phyloP scores from a whole-genome alignment of 2,329 filamentous ascomycete genomes.

The Aspergillus hortae region DNA sequence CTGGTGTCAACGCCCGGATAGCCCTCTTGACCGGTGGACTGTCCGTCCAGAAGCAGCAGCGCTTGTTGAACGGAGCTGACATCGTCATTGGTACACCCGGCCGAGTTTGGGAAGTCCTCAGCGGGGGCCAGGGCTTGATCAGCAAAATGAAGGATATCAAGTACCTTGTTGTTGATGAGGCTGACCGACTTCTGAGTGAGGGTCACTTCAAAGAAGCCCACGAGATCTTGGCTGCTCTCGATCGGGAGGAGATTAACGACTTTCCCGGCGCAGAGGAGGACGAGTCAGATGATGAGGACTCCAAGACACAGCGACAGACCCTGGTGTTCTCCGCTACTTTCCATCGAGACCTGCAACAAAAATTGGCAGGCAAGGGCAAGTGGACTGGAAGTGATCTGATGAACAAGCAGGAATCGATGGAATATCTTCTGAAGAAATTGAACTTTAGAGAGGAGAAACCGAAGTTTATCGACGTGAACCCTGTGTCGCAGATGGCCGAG shows the following conservation, averaged over 20 bases:
- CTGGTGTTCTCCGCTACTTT: constrained; percentile 97
- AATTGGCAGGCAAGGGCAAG: constrained; percentile 74
- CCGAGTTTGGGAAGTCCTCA: constrained; percentile 89
- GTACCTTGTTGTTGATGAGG: constrained; percentile 90
- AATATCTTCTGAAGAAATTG: constrained; percentile 85
- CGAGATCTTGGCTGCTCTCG: constrained; percentile 78
- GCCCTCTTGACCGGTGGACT: constrained; percentile 88
- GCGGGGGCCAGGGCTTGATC: constrained; percentile 67
- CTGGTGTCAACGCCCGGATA: constrained; percentile 60
- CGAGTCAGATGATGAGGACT: constrained; percentile 40
- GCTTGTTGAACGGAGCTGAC: constrained; percentile 77
- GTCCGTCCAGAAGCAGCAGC: constrained; percentile 91
- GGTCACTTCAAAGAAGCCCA: constrained; percentile 94
- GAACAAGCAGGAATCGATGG: constrained; percentile 77
- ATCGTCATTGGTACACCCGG: constrained; percentile 93
- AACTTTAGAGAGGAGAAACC: constrained; percentile 82
- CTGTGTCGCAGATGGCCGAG: constrained; percentile 80
- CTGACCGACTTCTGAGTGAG: constrained; percentile 84
- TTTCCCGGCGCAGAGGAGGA: constrained; percentile 25
- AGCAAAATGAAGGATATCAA: constrained; percentile 67
- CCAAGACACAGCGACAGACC: constrained; percentile 62
- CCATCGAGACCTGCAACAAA: constrained; percentile 85
- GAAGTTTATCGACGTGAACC: constrained; percentile 89
- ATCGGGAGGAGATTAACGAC: constrained; percentile 54
- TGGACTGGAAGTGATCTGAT: constrained; percentile 57